phyloP scores from a whole-genome alignment of 345 rosid species.

The Iberis pinnata region DNA sequence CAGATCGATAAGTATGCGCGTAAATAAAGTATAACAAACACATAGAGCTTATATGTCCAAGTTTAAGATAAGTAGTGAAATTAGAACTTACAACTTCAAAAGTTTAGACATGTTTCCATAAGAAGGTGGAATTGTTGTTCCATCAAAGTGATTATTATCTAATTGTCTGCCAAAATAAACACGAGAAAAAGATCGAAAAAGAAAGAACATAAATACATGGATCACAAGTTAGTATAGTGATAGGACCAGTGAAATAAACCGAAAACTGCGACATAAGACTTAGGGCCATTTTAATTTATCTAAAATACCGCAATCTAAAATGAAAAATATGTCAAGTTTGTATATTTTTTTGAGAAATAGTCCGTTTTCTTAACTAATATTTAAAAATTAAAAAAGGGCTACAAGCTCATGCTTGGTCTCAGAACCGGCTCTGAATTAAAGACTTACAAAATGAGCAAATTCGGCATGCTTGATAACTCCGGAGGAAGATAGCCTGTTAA shows the following conservation, averaged over 20 bases:
- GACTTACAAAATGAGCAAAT: slow-evolving; percentile 74
- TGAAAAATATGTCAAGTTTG: too few relatives aligned
- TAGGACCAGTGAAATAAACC: not conserved
- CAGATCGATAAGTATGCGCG: not conserved
- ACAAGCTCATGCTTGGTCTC: too few relatives aligned
- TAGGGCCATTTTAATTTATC: too few relatives aligned
- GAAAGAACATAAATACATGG: not conserved
- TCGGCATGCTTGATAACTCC: slow-evolving; percentile 61
- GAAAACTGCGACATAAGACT: slow-evolving; percentile 17
- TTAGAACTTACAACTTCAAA: slow-evolving; percentile 73
- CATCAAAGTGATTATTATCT: slow-evolving; percentile 83
- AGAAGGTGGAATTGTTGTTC: slow-evolving; percentile 62
- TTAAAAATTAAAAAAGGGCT: too few relatives aligned
- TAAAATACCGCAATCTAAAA: too few relatives aligned
- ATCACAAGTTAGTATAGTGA: not conserved
- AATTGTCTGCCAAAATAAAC: slow-evolving; percentile 60
- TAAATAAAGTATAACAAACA: slow-evolving; percentile 3
- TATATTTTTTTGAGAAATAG: too few relatives aligned
- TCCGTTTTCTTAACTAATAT: too few relatives aligned
- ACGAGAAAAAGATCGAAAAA: not conserved
- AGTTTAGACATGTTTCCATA: slow-evolving; percentile 67
- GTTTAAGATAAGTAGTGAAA: too few relatives aligned
- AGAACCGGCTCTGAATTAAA: too few relatives aligned
- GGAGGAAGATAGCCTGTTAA: slow-evolving; percentile 80
- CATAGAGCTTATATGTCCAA: not conserved